Base-by-base conservation (phyloP, 257 asterid genomes). In the Scutellaria minor region DNA sequence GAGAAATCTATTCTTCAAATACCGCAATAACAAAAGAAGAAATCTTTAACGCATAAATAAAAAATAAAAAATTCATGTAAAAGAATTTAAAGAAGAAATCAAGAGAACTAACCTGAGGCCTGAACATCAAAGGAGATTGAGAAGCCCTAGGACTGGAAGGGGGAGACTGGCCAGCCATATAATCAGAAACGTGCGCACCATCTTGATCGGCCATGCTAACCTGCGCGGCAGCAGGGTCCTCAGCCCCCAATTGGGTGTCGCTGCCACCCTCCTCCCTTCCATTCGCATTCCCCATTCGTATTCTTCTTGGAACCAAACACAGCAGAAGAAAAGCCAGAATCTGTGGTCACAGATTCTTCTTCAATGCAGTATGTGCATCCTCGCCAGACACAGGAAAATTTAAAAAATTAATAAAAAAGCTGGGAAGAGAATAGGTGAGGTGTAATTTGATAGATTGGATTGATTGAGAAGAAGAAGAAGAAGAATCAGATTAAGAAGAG, bases 81-180 rank as follows among this genome's bases (percentile, higher is more conserved):
- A 48, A 2, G 37, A 59, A 57, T 27, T 22, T 1, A 20, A 22
- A 60, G 46, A 68, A 41, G 18, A 50, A 66, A 72, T 42, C 60
- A 51, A 22, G 20, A 57, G n/a, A 64, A 74, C 73, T n/a, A 35
- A 87, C 98, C 97, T 93, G 96, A 58, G 98, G 97, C 79, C 89
- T 81, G 72, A 90, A 93, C 89, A 90, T 89, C 82, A 93, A 47
- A 60, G 98, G 98, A 3, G 97, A 87, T 24, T 82, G 95, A 69
- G 96, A 85, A 78, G 90, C 93, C 84, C 96, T 87, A 64, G 97
- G 98, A 78, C 98, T 90, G 13, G 96, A 82, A 71, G 96, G 98
- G 15, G 97, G 97, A 3, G 95, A 87, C 71, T 93, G 96, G 47
- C 88, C 97, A 31, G 37, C 5, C 91, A 89, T 85, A 59, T 83